Base-by-base conservation (phyloP, 2,329 filamentous ascomycete genomes). In the Cordyceps militaris region DNA sequence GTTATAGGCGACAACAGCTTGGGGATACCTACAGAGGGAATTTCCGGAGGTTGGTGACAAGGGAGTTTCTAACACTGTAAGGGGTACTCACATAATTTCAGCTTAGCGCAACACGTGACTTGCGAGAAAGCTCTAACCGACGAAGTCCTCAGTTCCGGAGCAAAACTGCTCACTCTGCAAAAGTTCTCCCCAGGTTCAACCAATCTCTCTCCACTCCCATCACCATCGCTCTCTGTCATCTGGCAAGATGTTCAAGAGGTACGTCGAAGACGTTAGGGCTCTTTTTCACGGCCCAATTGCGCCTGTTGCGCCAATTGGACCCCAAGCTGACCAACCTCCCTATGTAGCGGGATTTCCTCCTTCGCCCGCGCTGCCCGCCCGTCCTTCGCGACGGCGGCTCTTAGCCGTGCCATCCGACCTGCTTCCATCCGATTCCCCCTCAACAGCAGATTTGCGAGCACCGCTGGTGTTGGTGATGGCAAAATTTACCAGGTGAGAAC, bases 241-340 rank as follows among this genome's bases (percentile, higher is more conserved):
- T 79, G 76, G 76, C 81, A 88, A 82, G 84, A 90, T 90, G 87
- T 87, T 89, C 80, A 88, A 88, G 86, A 89, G 86, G 87, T 90
- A 77, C 77, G 85, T 82, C 69, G 57, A 61, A 60, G 63, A 61
- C 66, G 61, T 60, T 65, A 61, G 54, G 72, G 61, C 38, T 48
- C 64, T 54, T 65, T 70, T 66, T 62, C 56, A 60, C 59, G 59
- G 59, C 61, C 62, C 64, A 62, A 47, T 61, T 54, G 60, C 58
- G 55, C 49, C 57, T 58, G 61, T 26, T 57, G 62, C 62, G 60
- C 58, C 74, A 79, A 81, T 81, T 78, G 79, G 72, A 68, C 60
- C 66, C 42, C 47, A 60, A 36, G 38, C 54, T 55, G 48, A 44
- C 51, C 51, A 52, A 66, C 65, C 65, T 64, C 65, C 69, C 66